Evolutionary conservation across 768 basidiomycete species (phyloP).

Genomic region (Lactifluus subvellereus): DNA sequence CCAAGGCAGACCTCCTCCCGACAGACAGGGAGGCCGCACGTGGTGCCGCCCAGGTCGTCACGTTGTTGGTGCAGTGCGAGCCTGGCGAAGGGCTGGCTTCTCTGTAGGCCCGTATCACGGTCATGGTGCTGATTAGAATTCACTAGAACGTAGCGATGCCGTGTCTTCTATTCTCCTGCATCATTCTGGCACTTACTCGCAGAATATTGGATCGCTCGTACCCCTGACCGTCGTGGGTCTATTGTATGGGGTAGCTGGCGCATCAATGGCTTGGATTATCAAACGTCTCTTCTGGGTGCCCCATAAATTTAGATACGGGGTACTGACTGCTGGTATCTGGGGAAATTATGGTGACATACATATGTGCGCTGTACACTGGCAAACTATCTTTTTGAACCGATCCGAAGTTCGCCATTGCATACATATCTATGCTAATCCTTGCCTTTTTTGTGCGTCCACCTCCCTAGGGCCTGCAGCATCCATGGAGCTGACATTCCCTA

Average conservation of each 20-base stretch:
- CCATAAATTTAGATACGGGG: slow-evolving; percentile 65
- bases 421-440: slow-evolving; percentile 56
- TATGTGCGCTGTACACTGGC: slow-evolving; percentile 32
- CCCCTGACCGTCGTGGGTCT: slow-evolving; percentile 58
- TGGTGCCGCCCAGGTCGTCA: slow-evolving; percentile 44
- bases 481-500: neutral
- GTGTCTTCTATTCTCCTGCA: slow-evolving; percentile 64
- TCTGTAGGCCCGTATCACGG: neutral
- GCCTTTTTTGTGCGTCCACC: slow-evolving; percentile 47
- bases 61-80: slow-evolving; percentile 42
- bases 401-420: slow-evolving; percentile 44
- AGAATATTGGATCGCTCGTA: slow-evolving; percentile 52
- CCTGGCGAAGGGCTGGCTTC: neutral
- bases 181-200: slow-evolving; percentile 58
- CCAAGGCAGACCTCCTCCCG: slow-evolving; percentile 58
- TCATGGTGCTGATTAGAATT: neutral
- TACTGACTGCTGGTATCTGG: slow-evolving; percentile 65
- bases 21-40: slow-evolving; percentile 50
- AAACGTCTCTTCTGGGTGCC: slow-evolving; percentile 71
- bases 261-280: slow-evolving; percentile 47
- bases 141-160: slow-evolving; percentile 53
- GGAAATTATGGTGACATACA: slow-evolving; percentile 67
- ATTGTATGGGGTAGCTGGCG: slow-evolving; percentile 53
- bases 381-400: neutral
- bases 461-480: neutral